Evolutionary conservation across 2,329 filamentous ascomycete species (phyloP), one percentile per base, ranked within the genome.

Genomic region (Xylaria polymorpha): DNA sequence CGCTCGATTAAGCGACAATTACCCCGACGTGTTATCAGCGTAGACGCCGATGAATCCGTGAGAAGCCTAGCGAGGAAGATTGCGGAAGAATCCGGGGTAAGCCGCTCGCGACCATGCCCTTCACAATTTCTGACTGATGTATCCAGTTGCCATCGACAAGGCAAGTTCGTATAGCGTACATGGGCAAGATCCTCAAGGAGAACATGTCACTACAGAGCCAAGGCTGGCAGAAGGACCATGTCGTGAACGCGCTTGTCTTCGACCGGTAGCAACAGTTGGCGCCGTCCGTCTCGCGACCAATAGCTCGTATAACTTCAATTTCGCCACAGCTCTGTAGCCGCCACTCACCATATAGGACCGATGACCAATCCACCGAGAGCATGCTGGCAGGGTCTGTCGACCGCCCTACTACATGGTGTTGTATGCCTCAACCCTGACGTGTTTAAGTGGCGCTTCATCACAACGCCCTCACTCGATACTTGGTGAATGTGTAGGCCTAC

Each of bases 181-280:
- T 96, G 80, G 94, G 94, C 73, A 93, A 90, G 77, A 88, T 94
- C 60, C 85, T 97, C 55, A 89, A 90, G 72, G 92, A 95, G 72
- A 85, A 85, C 63, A 78, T 87, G 22, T 85, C 90, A 0, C 82
- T 97, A 20, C 80, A 84, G 53, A 85, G 86, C 3, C 91, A 96
- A 74, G 92, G 91, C 58, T 97, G 93, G 92, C 87, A 90, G 74
- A 85, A 87, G 69, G 92, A 90, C 43, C 87, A 96, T 77, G 84
- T 96, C 41, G 82, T 97, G 64, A 96, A 94, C 78, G 94, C 91
- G 25, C 83, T 96, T 67, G 88, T 96, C 62, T 90, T 88, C 74
- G 80, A 84, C 69, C 79, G 80, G 72, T 84, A 81, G 79, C 66
- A 74, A 64, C 66, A 66, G 66, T 67, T 67, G 37, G 59, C 46